Conservation (phyloP, 1,139 yeast species). For the Yarrowia galli region DNA sequence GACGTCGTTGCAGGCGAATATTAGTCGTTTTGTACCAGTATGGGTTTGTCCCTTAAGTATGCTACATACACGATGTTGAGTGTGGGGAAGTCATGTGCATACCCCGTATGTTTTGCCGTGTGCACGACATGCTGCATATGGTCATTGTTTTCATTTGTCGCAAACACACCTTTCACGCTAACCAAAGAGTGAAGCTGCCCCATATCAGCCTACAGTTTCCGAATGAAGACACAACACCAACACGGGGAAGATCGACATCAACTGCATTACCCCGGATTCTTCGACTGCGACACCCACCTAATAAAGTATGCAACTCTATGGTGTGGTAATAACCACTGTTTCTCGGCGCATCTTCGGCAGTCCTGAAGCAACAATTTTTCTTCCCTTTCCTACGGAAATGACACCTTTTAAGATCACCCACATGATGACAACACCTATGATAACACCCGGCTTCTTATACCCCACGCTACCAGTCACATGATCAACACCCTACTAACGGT, state of each 20-base stretch:
- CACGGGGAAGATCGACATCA: not conserved
- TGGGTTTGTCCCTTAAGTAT: not conserved
- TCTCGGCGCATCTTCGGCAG: not conserved
- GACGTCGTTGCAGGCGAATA: not conserved
- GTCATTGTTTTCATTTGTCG: not conserved
- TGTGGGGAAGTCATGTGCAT: conserved; percentile 33
- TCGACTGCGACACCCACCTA: not conserved
- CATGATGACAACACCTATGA: not conserved
- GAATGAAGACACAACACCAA: not conserved
- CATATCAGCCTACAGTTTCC: too few species aligned
- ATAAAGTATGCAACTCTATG: not conserved
- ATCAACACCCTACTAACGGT: not conserved
- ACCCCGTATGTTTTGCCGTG: not conserved
- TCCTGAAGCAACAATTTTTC: not conserved
- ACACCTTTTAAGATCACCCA: not conserved
- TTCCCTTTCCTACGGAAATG: not conserved
- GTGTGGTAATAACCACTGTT: not conserved
- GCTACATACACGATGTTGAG: conserved; percentile 1
- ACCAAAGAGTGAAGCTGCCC: not conserved
- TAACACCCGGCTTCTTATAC: not conserved
- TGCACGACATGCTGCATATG: conserved; percentile 6
- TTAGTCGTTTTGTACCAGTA: not conserved
- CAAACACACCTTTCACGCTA: not conserved
- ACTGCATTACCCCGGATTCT: conserved; percentile 4
- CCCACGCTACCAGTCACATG: not conserved